phyloP scores from a whole-genome alignment of 352 stramenopile genomes.

The Phytophthora idaei region DNA sequence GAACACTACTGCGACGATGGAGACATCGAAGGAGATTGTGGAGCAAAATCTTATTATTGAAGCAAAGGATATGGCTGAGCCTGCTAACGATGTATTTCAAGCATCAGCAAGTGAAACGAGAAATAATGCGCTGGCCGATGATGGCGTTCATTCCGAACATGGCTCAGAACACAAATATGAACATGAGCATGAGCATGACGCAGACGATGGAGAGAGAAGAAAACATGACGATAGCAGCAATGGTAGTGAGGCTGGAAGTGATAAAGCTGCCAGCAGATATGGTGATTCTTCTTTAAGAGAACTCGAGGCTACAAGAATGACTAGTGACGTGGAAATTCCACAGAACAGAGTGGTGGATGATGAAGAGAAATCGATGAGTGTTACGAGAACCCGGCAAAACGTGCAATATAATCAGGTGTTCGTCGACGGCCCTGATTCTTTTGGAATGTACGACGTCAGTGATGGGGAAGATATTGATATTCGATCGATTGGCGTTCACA shows the following conservation, averaged over 20 bases:
- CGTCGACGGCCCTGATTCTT: neutral
- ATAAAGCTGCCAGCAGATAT: too few species aligned
- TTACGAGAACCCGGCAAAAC: slow-evolving; percentile 2
- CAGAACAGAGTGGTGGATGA: neutral
- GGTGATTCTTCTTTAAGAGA: too few species aligned
- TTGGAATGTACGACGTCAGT: slow-evolving; percentile 7
- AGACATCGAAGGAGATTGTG: neutral
- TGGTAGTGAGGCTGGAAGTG: neutral
- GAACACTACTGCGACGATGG: neutral
- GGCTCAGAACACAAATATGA: neutral
- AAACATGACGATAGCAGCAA: neutral
- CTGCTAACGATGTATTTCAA: slow-evolving; percentile 1
- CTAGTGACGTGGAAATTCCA: too few species aligned
- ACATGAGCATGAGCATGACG: neutral
- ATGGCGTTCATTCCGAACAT: neutral
- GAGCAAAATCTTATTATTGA: neutral
- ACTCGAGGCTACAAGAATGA: too few species aligned
- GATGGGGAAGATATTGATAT: slow-evolving; percentile 42
- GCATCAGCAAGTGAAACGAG: neutral
- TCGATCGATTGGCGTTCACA: slow-evolving; percentile 60
- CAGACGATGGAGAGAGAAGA: neutral
- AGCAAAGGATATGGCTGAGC: neutral
- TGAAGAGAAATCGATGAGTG: neutral
- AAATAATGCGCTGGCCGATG: neutral
- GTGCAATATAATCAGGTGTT: slow-evolving; percentile 11